Percentiles rank a stretch among this genome's conserved stretches.
Conservation (phyloP, 257 asterid species). For the Solanum microdontum region DNA sequence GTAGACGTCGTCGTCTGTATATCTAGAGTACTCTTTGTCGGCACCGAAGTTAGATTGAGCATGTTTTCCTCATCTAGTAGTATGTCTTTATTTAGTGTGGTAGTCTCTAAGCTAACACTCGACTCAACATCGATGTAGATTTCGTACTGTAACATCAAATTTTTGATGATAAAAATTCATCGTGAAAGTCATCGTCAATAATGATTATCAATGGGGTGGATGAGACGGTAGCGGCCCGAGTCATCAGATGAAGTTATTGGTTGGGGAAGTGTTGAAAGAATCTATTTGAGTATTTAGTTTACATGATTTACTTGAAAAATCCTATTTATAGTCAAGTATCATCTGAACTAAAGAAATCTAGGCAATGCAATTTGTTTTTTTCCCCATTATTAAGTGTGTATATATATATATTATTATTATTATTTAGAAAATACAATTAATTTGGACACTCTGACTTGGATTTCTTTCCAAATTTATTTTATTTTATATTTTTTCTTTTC, state of each 20-base stretch:
- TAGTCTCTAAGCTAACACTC: neutral
- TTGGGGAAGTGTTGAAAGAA: neutral
- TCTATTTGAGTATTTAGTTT: too few relatives aligned
- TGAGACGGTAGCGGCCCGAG: neutral
- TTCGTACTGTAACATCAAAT: too few relatives aligned
- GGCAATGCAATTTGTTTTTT: too few relatives aligned
- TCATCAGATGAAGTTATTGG: neutral
- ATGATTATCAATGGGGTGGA: too few relatives aligned
- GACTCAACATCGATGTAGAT: neutral
- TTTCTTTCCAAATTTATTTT: too few relatives aligned
- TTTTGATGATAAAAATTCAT: too few relatives aligned
- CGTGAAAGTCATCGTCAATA: neutral
- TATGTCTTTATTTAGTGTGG: neutral
- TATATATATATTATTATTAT: too few relatives aligned
- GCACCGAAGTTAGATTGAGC: neutral
- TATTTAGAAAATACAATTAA: too few relatives aligned
- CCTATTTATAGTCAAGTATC: neutral
- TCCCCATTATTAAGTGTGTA: too few relatives aligned
- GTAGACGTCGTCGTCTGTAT: too few relatives aligned
- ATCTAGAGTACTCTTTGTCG: neutral
- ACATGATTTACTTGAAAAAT: neutral
- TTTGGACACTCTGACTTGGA: too few relatives aligned
- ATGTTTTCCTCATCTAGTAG: neutral
- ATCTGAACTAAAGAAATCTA: neutral
- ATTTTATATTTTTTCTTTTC: too few relatives aligned